A percentile compares a stretch with the other conserved stretches of the same genome.
Evolutionary conservation across 805 yeast genomes (phyloP).

Genomic region (Blastobotrys muscicola): DNA sequence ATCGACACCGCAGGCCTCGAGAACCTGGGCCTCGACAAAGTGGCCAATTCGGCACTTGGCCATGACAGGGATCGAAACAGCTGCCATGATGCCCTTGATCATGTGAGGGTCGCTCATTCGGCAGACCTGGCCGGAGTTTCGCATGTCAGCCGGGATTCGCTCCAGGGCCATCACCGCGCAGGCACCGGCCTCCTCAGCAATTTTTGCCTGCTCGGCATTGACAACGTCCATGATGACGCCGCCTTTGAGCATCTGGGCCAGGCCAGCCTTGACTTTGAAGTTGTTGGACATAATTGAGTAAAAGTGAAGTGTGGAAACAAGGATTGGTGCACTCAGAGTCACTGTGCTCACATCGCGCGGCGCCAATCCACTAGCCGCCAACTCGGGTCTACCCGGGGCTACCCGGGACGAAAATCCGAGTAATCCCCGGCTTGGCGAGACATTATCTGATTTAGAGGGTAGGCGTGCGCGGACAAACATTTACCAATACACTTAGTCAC

Average conservation of each 20-base stretch:
- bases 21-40: slow-evolving; percentile 69
- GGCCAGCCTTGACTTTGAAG: slow-evolving; percentile 50
- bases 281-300: slow-evolving; percentile 1
- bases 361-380: background rate
- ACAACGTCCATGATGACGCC: slow-evolving; percentile 42
- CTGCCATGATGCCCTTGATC: slow-evolving; percentile 64
- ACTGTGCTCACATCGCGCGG: background rate
- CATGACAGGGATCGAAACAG: slow-evolving; percentile 53
- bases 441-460: no score
- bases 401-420: background rate
- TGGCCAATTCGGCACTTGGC: slow-evolving; percentile 83
- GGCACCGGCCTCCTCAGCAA: slow-evolving; percentile 80
- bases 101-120: slow-evolving; percentile 80
- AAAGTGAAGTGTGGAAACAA: background rate
- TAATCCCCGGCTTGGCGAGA: background rate
- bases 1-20: slow-evolving; percentile 63
- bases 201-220: slow-evolving; percentile 66
- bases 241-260: slow-evolving; percentile 78
- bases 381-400: background rate
- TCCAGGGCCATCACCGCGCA: slow-evolving; percentile 87
- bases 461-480: no score
- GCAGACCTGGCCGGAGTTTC: slow-evolving; percentile 72
- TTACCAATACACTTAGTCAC: background rate
- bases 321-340: background rate
- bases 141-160: slow-evolving; percentile 77